Evolutionary conservation across 768 basidiomycete genomes (phyloP).

Genomic region (Pleurotus cornucopiae): DNA sequence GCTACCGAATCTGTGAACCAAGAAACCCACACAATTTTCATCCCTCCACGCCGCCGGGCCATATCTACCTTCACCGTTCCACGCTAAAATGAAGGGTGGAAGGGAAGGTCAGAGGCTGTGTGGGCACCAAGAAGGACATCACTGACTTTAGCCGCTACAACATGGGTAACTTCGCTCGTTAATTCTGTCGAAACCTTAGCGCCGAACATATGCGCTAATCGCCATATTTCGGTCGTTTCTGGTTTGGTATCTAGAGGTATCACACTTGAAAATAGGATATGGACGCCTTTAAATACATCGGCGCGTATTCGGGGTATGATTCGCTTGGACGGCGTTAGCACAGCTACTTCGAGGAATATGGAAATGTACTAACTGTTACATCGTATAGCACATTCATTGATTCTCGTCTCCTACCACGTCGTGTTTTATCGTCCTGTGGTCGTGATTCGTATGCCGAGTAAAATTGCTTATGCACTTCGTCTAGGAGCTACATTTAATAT

Average conservation of each 20-base stretch:
- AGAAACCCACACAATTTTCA: conserved; percentile 80
- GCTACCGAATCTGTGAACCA: conserved; percentile 92
- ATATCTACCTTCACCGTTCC: conserved; percentile 90
- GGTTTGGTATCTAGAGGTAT: conserved; percentile 86
- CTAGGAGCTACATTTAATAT: conserved; percentile 57
- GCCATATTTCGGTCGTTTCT: conserved; percentile 81
- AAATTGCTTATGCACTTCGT: conserved; percentile 74
- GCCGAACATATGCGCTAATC: conserved; percentile 83
- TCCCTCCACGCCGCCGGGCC: conserved; percentile 70
- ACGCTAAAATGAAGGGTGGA: conserved; percentile 39
- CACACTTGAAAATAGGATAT: conserved; percentile 90
- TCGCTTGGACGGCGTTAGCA: conserved; percentile 36
- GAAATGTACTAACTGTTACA: conserved; percentile 63
- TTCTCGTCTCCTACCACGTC: conserved; percentile 20
- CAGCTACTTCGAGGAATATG: conserved; percentile 1
- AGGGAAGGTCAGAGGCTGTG: neutral
- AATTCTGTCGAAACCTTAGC: conserved; percentile 76
- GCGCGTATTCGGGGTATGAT: conserved; percentile 83
- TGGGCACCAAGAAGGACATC: neutral
- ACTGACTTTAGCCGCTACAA: conserved; percentile 83
- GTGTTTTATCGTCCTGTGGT: conserved; percentile 19
- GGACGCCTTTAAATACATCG: conserved; percentile 71
- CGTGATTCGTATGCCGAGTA: conserved; percentile 61
- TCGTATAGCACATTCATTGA: conserved; percentile 46
- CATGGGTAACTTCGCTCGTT: conserved; percentile 69